Conservation (phyloP, 2,329 filamentous ascomycete species). For the Trichoderma sp. region DNA sequence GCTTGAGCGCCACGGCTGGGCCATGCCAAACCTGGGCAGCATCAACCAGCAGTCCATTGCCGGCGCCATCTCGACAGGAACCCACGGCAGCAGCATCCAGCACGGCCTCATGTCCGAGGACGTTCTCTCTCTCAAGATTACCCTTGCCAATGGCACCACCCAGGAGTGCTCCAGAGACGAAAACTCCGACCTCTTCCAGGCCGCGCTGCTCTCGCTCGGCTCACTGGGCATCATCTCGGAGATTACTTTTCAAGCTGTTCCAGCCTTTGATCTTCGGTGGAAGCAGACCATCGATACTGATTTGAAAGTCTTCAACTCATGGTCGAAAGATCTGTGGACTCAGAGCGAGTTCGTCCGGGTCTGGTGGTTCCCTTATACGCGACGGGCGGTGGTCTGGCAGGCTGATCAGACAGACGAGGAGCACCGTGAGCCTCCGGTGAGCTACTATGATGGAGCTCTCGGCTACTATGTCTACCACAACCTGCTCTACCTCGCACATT, state of each 20-base stretch:
- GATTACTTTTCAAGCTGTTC: constrained; percentile 79
- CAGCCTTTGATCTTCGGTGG: constrained; percentile 85
- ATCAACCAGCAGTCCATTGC: constrained; percentile 94
- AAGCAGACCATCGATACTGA: constrained; percentile 76
- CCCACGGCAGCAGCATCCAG: constrained; percentile 82
- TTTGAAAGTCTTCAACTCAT: constrained; percentile 66
- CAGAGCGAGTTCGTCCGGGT: constrained; percentile 86
- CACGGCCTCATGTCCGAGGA: constrained; percentile 85
- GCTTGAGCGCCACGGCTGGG: constrained; percentile 74
- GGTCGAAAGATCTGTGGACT: constrained; percentile 77
- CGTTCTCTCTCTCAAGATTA: constrained; percentile 73
- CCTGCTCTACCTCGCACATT: constrained; percentile 78
- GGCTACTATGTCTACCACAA: constrained; percentile 94
- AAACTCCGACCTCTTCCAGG: constrained; percentile 81
- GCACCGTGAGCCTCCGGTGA: constrained; percentile 59
- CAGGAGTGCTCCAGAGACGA: constrained; percentile 69
- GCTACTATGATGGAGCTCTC: constrained; percentile 78
- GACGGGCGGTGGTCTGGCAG: constrained; percentile 84
- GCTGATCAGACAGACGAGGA: constrained; percentile 75
- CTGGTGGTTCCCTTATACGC: constrained; percentile 97
- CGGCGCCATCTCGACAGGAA: constrained; percentile 89
- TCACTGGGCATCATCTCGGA: constrained; percentile 90
- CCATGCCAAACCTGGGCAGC: constrained; percentile 89
- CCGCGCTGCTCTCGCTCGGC: constrained; percentile 83
- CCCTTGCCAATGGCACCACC: constrained; percentile 76